These are phyloP conservation scores for Colletotrichum kahawae DNA, from an alignment of 2,329 filamentous ascomycete genomes.

Conservation along the genomic window DNA sequence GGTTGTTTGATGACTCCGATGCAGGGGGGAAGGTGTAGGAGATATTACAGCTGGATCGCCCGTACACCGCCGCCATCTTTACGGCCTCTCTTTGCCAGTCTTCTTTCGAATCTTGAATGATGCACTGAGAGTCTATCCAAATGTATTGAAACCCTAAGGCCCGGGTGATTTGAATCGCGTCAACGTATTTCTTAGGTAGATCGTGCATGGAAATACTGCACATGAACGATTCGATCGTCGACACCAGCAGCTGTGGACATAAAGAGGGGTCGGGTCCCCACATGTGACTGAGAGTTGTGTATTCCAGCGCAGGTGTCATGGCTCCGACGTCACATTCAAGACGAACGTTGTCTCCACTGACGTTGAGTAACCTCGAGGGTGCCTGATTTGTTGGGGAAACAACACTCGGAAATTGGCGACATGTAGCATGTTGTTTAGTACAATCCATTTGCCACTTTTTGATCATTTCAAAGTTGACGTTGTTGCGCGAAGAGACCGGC, in stretches of 20 bases:
- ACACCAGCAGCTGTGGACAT: background rate
- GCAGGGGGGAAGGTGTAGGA: background rate
- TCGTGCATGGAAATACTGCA: background rate
- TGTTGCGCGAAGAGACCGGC: background rate
- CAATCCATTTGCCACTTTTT: background rate
- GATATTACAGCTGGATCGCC: background rate
- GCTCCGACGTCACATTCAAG: background rate
- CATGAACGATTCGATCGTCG: background rate
- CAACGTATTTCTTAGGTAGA: background rate
- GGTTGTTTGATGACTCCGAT: background rate
- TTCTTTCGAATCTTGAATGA: background rate
- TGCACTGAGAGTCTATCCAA: background rate
- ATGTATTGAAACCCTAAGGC: background rate
- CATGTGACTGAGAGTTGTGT: background rate
- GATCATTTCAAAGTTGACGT: background rate
- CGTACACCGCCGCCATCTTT: background rate
- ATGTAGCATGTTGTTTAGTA: background rate
- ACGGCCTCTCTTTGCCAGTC: background rate
- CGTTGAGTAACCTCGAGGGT: background rate
- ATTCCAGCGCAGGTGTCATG: background rate
- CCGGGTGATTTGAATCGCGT: background rate
- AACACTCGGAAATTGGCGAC: background rate
- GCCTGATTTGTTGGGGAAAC: background rate
- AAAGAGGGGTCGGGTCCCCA: background rate
- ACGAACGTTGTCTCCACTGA: background rate